Percentiles rank a stretch among this genome's conserved stretches.
Conservation (phyloP, 139 green algal species). For the Auxenochlorella pyrenoidosa region DNA sequence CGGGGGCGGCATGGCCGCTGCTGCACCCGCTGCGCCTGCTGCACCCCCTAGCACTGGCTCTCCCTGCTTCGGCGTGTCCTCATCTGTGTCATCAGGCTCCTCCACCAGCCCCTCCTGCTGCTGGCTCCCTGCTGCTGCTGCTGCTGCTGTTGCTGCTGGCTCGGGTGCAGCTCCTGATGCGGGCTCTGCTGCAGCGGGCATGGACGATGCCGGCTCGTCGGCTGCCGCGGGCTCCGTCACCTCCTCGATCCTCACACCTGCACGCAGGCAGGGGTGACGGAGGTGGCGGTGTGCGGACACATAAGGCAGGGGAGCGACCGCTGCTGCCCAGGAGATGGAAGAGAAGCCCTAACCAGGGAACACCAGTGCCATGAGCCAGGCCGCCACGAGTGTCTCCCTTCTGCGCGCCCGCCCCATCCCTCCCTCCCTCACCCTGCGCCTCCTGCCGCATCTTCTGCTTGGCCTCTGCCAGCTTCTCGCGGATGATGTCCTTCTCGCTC, state of each 20-base stretch:
- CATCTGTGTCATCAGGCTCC: not conserved
- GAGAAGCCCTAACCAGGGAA: no score
- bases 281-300: not conserved
- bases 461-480: slow-evolving; percentile 43
- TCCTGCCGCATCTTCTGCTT: slow-evolving; percentile 30
- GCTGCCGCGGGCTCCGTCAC: slow-evolving; percentile 17
- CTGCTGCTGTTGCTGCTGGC: not conserved
- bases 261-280: not conserved
- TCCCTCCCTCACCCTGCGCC: not conserved
- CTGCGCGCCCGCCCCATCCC: no score
- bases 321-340: no score
- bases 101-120: slow-evolving; percentile 25
- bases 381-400: no score
- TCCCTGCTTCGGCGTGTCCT: slow-evolving; percentile 11
- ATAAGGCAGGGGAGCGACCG: no score
- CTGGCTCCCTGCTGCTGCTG: not conserved
- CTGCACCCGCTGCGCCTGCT: not conserved
- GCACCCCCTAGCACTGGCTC: not conserved
- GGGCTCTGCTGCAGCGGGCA: not conserved
- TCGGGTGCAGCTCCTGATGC: not conserved
- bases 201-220: not conserved
- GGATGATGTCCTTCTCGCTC: slow-evolving; percentile 35
- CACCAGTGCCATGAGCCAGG: no score
- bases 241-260: slow-evolving; percentile 37
- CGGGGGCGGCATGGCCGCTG: not conserved